Evolutionary conservation across 1,139 yeast species (phyloP).

Genomic region (Nadsonia commutata): DNA sequence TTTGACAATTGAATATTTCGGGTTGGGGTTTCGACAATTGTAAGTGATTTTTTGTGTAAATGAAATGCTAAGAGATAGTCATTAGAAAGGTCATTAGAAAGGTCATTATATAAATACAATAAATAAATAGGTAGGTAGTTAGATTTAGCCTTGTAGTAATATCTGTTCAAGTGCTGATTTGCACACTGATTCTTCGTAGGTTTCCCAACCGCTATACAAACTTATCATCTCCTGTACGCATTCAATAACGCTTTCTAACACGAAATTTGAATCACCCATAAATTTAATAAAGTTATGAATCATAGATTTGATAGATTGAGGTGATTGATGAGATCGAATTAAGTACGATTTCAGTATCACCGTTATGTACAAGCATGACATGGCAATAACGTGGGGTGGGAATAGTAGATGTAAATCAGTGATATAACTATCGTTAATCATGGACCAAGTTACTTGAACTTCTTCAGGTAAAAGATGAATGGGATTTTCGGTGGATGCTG

Average conservation of each 20-base stretch:
- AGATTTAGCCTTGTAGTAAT: background rate
- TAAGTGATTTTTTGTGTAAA: too few relatives aligned
- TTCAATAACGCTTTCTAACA: conserved; percentile 61
- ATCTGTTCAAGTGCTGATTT: background rate
- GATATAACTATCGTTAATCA: conserved; percentile 77
- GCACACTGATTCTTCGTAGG: conserved; percentile 47
- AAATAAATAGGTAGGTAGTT: background rate
- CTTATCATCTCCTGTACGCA: conserved; percentile 71
- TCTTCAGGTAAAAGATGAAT: conserved; percentile 45
- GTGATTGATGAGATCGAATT: conserved; percentile 17
- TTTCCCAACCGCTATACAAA: conserved; percentile 72
- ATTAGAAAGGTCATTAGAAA: background rate
- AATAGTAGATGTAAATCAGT: conserved; percentile 70
- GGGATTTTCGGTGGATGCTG: conserved; percentile 19
- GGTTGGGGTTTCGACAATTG: too few relatives aligned
- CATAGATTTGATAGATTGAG: conserved; percentile 23
- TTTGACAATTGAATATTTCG: too few relatives aligned
- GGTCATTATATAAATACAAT: background rate
- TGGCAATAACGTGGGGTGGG: conserved; percentile 87
- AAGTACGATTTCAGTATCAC: conserved; percentile 38
- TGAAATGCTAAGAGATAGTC: too few relatives aligned
- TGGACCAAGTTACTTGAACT: conserved; percentile 74
- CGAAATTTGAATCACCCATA: conserved; percentile 60
- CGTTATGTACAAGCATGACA: conserved; percentile 65
- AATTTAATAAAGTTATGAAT: conserved; percentile 41